Conservation (phyloP, 2,329 filamentous ascomycete species). For the Neonectria magnoliae region DNA sequence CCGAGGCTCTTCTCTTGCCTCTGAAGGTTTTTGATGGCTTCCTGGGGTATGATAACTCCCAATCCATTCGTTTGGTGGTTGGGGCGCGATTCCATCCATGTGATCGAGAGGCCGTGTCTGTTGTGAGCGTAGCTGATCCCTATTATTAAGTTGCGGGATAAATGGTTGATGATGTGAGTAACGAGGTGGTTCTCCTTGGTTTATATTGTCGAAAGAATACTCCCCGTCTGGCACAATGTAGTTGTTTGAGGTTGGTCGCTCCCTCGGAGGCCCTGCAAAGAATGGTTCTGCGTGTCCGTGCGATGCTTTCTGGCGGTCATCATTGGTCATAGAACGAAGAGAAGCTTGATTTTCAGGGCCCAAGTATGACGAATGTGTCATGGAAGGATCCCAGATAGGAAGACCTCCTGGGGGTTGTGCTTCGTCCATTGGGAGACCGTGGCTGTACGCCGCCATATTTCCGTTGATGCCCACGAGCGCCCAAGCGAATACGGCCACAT, state of each 20-base stretch:
- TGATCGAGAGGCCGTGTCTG: neutral
- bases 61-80: constrained; percentile 1
- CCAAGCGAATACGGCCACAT: constrained; percentile 91
- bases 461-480: constrained; percentile 83
- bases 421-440: constrained; percentile 70
- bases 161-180: neutral
- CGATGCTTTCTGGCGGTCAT: constrained; percentile 14
- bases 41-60: neutral
- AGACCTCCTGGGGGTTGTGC: constrained; percentile 60
- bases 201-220: constrained; percentile 3
- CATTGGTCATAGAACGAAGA: constrained; percentile 31
- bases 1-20: neutral
- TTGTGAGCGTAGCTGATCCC: neutral
- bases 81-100: neutral
- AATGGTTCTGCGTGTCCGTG: constrained; percentile 4
- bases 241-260: neutral
- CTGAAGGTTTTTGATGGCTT: neutral
- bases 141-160: neutral
- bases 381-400: constrained; percentile 41
- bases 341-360: constrained; percentile 41
- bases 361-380: constrained; percentile 28
- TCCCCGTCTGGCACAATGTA: neutral
- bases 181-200: neutral
- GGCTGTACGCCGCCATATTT: constrained; percentile 71
- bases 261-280: neutral